Evolutionary conservation across 2,329 filamentous ascomycete genomes (phyloP).

Genomic region (Calonectria hawksworthii): DNA sequence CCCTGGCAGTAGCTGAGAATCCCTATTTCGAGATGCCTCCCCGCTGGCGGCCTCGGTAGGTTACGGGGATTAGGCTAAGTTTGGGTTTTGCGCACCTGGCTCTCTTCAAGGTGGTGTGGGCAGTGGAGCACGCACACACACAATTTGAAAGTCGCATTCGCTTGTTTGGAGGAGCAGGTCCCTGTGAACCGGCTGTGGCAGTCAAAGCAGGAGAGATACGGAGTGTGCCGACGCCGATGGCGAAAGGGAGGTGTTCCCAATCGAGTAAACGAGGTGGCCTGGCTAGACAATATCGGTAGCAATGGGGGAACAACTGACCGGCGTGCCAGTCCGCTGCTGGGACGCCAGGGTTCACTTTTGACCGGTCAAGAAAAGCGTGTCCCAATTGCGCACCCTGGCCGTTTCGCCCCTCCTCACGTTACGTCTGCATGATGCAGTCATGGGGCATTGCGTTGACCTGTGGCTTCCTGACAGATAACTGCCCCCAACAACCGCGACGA

Average conservation of each 20-base stretch:
- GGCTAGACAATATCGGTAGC: not conserved
- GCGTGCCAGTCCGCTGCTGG: not conserved
- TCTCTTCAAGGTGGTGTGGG: slow-evolving; percentile 4
- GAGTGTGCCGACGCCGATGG: not conserved
- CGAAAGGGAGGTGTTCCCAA: not conserved
- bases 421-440: not conserved
- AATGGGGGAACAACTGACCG: not conserved
- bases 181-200: not conserved
- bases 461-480: slow-evolving; percentile 10
- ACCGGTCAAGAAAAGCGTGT: not conserved
- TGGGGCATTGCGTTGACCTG: not conserved
- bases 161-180: not conserved
- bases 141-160: not conserved
- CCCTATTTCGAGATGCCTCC: not conserved
- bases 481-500: not conserved
- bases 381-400: not conserved
- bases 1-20: not conserved
- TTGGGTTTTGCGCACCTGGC: not conserved
- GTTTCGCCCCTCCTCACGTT: not conserved
- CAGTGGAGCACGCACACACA: not conserved
- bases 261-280: not conserved
- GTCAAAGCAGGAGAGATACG: not conserved
- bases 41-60: not conserved
- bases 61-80: not conserved
- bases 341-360: not conserved